Evolutionary conservation across 2,329 filamentous ascomycete species (phyloP), one percentile per base, ranked within the genome.

Genomic region (Pseudomassariella vexata): DNA sequence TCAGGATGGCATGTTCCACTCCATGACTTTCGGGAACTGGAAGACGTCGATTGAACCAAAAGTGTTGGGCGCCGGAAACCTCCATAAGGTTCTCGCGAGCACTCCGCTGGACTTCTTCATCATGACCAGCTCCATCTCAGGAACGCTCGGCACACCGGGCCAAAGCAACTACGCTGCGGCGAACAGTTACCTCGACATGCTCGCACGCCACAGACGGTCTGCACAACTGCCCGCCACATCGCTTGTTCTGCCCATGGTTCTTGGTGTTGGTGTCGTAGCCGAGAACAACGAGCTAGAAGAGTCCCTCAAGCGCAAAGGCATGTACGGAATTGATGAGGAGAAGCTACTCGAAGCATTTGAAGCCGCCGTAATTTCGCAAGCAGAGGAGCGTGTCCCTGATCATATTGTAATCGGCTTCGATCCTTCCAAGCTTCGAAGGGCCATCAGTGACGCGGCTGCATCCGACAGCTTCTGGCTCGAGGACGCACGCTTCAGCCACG

Each of bases 101-200:
- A 22, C 6, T n/a, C 19, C 19, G 4, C 33, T 30, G 10, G 27
- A 30, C 28, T 35, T 35, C 27, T 35, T 35, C 28, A 15, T 35
- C 22, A 24, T 35, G 27, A 20, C 30, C 3, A 30, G 31, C 16
- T 53, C 49, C 7, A 29, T 49, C 10, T 44, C 43, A 1, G 43
- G 38, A 6, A 32, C 45, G 5, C 23, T 50, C 8, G 53, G 48
- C 2, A 42, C 39, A 12, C 32, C 41, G 1, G 39, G 34, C 3
- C 55, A 59, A 32, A 37, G 36, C 28, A 53, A 50, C 27, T 59
- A 59, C 28, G 35, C 39, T 11, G 49, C 52, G 1, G 53, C 40
- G 8, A 58, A 58, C 36, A 40, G 39, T 14, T 56, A 45, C 38
- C 32, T 53, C 8, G 52, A 57, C 30, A 37, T 38, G 3, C 34